Evolutionary conservation across 164 flowering plant genomes (phyloP).

Genomic region (Cinnamomum chago): DNA sequence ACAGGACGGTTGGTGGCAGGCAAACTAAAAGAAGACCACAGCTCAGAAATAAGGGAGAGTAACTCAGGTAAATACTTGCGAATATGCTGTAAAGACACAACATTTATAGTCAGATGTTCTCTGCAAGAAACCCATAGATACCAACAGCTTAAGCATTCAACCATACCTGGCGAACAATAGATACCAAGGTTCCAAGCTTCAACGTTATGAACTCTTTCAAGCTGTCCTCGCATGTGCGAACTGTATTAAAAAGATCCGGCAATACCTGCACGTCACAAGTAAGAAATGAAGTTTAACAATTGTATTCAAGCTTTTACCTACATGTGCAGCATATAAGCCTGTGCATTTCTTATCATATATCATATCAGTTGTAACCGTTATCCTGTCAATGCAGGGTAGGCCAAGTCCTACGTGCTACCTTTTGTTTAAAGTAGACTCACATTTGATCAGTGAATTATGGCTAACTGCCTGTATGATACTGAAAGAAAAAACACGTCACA

Average conservation of each 20-base stretch:
- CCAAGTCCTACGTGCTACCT: no score
- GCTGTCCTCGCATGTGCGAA: slow-evolving; percentile 83
- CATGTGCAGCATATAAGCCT: no score
- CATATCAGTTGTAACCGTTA: no score
- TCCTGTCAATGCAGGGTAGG: no score
- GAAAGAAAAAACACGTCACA: no score
- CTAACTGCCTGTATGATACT: no score
- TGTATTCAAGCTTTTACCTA: no score
- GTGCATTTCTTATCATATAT: no score
- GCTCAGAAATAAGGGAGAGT: slow-evolving; percentile 72
- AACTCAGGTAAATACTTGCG: slow-evolving; percentile 88
- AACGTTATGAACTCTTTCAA: slow-evolving; percentile 89
- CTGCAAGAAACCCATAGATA: neutral
- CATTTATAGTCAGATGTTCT: slow-evolving; percentile 1
- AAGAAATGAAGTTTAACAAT: neutral
- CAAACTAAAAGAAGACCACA: slow-evolving; percentile 84
- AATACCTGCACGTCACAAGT: slow-evolving; percentile 54
- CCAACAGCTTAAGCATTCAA: slow-evolving; percentile 1
- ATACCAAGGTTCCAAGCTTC: slow-evolving; percentile 96
- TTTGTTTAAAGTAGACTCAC: no score
- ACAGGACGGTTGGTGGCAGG: slow-evolving; percentile 64
- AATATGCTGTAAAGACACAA: slow-evolving; percentile 68
- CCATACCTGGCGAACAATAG: slow-evolving; percentile 92
- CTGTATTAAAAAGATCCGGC: slow-evolving; percentile 85
- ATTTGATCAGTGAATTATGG: no score